phyloP scores from a whole-genome alignment of 139 green algal genomes.

The Haematococcus sp. region DNA sequence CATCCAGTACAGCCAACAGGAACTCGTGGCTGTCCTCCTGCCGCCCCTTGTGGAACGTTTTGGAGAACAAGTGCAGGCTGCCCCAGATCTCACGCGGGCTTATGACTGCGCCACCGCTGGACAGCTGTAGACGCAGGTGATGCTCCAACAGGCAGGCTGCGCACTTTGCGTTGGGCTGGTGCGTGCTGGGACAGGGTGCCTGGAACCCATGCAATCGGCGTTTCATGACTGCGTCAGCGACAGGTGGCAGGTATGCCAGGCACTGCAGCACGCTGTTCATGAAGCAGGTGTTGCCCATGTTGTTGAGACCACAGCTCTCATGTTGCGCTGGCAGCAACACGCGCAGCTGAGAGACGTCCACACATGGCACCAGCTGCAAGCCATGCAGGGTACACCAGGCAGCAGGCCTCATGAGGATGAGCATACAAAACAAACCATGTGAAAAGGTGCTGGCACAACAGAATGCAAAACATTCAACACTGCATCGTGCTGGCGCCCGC shows the following conservation, averaged over 20 bases:
- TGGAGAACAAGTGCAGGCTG: slow-evolving; percentile 33
- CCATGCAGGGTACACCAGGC: neutral
- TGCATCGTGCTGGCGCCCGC: too few relatives aligned
- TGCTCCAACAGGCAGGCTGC: slow-evolving; percentile 46
- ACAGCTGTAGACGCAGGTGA: slow-evolving; percentile 20
- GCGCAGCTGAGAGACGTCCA: neutral
- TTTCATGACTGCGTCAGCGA: slow-evolving; percentile 46
- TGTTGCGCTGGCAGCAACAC: neutral
- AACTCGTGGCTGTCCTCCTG: slow-evolving; percentile 90
- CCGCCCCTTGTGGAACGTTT: slow-evolving; percentile 57
- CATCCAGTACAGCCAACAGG: slow-evolving; percentile 75
- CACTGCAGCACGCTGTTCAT: slow-evolving; percentile 94
- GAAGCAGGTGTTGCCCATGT: slow-evolving; percentile 96
- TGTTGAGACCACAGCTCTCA: slow-evolving; percentile 62
- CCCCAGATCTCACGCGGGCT: slow-evolving; percentile 15
- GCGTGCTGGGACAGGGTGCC: neutral
- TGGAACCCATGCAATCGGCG: slow-evolving; percentile 9
- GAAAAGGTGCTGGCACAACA: neutral
- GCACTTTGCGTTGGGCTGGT: slow-evolving; percentile 29
- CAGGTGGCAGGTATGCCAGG: slow-evolving; percentile 81
- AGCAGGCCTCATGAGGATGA: neutral
- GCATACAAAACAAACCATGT: neutral
- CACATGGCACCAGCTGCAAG: neutral
- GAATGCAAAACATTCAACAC: too few relatives aligned
- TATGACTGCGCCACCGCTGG: neutral